A percentile compares a stretch with the other conserved stretches of the same genome.
These are phyloP conservation scores for Hibiscus syriacus DNA, from an alignment of 345 rosid species.

Conservation along the genomic window DNA sequence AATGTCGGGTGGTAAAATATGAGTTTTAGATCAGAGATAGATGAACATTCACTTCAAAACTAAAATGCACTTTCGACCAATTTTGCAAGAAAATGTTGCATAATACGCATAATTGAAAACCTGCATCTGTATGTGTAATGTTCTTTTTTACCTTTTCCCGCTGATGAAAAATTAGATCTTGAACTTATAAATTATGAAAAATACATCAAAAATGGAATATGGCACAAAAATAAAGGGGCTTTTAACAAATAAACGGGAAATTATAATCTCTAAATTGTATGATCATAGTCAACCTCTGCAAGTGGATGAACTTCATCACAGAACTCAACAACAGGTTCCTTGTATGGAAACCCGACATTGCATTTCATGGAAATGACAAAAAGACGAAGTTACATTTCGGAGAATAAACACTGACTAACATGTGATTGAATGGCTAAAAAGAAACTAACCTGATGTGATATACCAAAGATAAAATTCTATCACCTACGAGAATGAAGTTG, in stretches of 20 bases:
- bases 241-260: not conserved
- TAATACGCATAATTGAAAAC: no score
- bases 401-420: not conserved
- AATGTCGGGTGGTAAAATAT: not conserved
- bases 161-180: no score
- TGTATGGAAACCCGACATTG: constrained; percentile 50
- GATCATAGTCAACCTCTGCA: constrained; percentile 30
- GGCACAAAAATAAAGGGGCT: not conserved
- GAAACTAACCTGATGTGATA: not conserved
- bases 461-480: not conserved
- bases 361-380: constrained; percentile 2
- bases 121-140: no score
- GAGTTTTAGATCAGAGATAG: not conserved
- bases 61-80: no score
- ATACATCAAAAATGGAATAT: not conserved
- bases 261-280: not conserved
- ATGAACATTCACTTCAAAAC: no score
- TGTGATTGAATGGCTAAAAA: not conserved
- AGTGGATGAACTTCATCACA: constrained; percentile 47
- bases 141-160: no score
- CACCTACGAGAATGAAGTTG: constrained; percentile 1
- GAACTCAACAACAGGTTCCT: constrained; percentile 36
- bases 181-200: not conserved
- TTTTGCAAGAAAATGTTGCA: not conserved
- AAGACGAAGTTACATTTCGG: constrained; percentile 3